phyloP scores from a whole-genome alignment of 2,329 filamentous ascomycete genomes.

The Triangularia verruculosa region DNA sequence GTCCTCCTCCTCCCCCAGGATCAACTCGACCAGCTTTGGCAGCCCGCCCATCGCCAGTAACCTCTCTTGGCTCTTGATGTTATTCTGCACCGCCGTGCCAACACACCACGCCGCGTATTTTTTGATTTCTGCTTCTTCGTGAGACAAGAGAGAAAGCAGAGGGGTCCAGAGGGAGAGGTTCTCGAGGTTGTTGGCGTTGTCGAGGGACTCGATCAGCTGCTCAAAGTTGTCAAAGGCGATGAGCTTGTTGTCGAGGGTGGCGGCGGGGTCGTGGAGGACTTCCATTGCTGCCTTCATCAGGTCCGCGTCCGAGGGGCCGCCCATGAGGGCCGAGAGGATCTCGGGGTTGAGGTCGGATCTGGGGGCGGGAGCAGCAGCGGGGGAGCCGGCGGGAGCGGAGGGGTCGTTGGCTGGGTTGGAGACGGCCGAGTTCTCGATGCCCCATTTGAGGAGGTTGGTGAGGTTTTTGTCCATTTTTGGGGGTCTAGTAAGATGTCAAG shows the following conservation, averaged over 20 bases:
- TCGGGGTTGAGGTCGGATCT: conserved; percentile 59
- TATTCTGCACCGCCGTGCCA: conserved; percentile 95
- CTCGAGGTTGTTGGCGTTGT: conserved; percentile 95
- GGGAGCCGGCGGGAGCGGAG: neutral
- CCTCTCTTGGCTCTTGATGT: conserved; percentile 77
- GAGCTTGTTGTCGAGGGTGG: conserved; percentile 71
- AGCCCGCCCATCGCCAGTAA: conserved; percentile 63
- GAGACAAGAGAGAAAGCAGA: conserved; percentile 66
- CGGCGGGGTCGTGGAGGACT: conserved; percentile 61
- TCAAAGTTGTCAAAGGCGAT: conserved; percentile 93
- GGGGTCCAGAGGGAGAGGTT: conserved; percentile 78
- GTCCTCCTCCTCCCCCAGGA: conserved; percentile 56
- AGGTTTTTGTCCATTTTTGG: conserved; percentile 35
- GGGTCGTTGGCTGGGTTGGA: conserved; percentile 37
- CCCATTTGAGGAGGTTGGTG: conserved; percentile 38
- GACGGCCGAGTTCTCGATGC: conserved; percentile 34
- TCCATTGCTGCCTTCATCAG: conserved; percentile 85
- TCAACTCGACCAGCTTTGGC: conserved; percentile 64
- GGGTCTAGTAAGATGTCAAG: neutral
- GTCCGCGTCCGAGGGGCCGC: conserved; percentile 85
- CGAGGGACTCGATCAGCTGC: conserved; percentile 84
- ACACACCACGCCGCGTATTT: conserved; percentile 92
- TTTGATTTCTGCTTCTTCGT: conserved; percentile 69
- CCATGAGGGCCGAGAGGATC: conserved; percentile 70
- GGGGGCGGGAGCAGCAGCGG: conserved; percentile 30